Conservation (phyloP, 768 basidiomycete genomes). For the Pleurotus cornucopiae region DNA sequence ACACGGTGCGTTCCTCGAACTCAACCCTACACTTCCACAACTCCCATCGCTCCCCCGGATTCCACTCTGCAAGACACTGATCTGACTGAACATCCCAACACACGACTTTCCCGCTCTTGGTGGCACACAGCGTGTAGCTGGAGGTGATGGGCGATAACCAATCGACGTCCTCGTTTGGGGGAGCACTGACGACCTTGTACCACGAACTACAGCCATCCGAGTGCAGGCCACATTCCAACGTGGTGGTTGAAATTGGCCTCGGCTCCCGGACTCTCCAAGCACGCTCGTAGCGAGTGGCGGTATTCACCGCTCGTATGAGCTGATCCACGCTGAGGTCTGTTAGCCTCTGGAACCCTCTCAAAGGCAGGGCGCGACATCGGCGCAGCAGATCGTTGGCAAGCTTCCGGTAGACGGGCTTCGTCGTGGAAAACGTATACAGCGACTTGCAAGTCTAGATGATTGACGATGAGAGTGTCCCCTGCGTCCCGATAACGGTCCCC, state of each 20-base stretch:
- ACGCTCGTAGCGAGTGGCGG: conserved; percentile 55
- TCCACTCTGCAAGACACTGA: conserved; percentile 63
- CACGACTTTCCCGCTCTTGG: conserved; percentile 70
- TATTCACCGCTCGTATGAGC: conserved; percentile 60
- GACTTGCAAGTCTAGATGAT: conserved; percentile 53
- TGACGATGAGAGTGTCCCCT: too few relatives aligned
- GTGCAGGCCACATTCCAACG: conserved; percentile 16
- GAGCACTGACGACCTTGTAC: conserved; percentile 68
- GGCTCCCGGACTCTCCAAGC: conserved; percentile 62
- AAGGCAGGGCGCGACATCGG: conserved; percentile 63
- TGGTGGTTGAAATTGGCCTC: conserved; percentile 35
- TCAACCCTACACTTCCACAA: conserved; percentile 78
- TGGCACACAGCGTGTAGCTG: conserved; percentile 72
- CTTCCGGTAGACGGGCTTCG: conserved; percentile 64
- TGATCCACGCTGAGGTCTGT: conserved; percentile 59
- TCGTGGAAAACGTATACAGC: conserved; percentile 55
- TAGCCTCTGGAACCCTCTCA: conserved; percentile 66
- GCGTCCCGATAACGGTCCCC: not conserved
- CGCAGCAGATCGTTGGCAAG: conserved; percentile 59
- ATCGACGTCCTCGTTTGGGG: conserved; percentile 66
- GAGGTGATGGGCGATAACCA: conserved; percentile 78
- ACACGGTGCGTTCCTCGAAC: conserved; percentile 67
- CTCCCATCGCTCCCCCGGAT: conserved; percentile 60
- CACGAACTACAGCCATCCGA: conserved; percentile 25
- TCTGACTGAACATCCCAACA: conserved; percentile 73